Base-by-base conservation (phyloP, 768 basidiomycete genomes). In the Cystofilobasidium ferigula region DNA sequence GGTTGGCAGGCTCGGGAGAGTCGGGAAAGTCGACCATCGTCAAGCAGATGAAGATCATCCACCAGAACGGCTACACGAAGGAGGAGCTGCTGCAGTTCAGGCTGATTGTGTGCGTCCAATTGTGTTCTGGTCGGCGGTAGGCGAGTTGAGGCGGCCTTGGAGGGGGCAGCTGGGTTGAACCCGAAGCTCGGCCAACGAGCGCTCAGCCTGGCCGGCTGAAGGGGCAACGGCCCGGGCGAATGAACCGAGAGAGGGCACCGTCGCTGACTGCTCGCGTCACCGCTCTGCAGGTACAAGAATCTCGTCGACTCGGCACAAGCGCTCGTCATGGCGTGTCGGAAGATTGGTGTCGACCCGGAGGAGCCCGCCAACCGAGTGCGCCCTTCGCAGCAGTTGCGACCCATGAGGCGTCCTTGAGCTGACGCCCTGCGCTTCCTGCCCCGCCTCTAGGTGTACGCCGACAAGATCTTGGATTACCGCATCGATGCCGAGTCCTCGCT, bases 41-140 rank as follows among this genome's bases (percentile, higher is more conserved):
- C 40, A 97, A 98, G 75, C 93, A 98, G 76, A 95, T 98, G 92
- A 95, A 94, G 81, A 93, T 97, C 65, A 92, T 97, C 57, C 88
- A 98, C 75, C 88, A 94, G 75, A 84, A 86, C 69, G 93, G 93
- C 16, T 98, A 91, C 77, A 83, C 85, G 2, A 76, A 77, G 10
- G 82, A 86, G 0, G 91, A 95, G 74, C 83, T 90, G 32, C 79
- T 85, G 67, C 80, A 83, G 3, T 94, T 84, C 78, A 80, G 86
- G 24, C 82, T 85, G 0, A 85, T 86, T 35, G 85, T 98, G 57
- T 90, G 86, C 88, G 77, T 74, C 35, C 18, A 61, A 65, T 40
- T 26, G 51, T 48, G 10, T 53, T n/a, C 12, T 9, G 51, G 22
- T 53, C 9, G n/a, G 24, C 24, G 51, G 51, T 10, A n/a, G 12